phyloP scores from a whole-genome alignment of 1,284 basidiomycete species.

The Lentinula novae-zelandiae region DNA sequence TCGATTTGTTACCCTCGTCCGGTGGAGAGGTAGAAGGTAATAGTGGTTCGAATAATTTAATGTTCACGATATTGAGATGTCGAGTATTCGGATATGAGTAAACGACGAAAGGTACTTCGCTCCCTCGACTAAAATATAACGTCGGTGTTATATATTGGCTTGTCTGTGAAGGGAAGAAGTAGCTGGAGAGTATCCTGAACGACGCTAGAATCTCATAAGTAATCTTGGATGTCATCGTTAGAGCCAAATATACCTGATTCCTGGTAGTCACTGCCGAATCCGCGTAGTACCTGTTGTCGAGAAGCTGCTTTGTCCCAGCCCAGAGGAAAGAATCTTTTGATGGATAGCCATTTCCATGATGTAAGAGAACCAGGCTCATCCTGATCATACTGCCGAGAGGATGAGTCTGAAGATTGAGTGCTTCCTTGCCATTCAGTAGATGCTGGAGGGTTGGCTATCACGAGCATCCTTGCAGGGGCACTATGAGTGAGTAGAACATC shows the following conservation, averaged over 20 bases:
- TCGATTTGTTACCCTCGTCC: not conserved
- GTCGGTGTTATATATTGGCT: constrained; percentile 30
- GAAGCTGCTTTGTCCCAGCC: constrained; percentile 24
- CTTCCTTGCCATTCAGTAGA: not conserved
- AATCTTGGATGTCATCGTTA: not conserved
- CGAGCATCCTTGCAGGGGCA: constrained; percentile 51
- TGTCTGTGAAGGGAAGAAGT: constrained; percentile 37
- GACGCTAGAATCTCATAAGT: constrained; percentile 39
- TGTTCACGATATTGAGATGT: constrained; percentile 42
- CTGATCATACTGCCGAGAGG: constrained; percentile 19
- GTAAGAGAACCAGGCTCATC: constrained; percentile 49
- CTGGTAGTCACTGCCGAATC: constrained; percentile 67
- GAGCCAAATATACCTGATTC: constrained; percentile 50
- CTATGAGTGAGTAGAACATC: constrained; percentile 62
- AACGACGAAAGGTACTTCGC: constrained; percentile 49
- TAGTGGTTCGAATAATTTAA: constrained; percentile 40
- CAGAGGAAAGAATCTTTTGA: constrained; percentile 63
- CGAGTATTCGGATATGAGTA: constrained; percentile 37
- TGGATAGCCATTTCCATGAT: constrained; percentile 65
- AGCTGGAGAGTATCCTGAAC: constrained; percentile 55
- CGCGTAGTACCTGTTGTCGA: constrained; percentile 41
- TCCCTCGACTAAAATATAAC: constrained; percentile 31
- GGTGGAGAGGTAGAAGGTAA: not conserved
- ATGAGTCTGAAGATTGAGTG: constrained; percentile 22
- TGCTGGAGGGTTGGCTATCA: not conserved